phyloP scores from a whole-genome alignment of 306 rosid species.

The Casuarina equisetifolia region DNA sequence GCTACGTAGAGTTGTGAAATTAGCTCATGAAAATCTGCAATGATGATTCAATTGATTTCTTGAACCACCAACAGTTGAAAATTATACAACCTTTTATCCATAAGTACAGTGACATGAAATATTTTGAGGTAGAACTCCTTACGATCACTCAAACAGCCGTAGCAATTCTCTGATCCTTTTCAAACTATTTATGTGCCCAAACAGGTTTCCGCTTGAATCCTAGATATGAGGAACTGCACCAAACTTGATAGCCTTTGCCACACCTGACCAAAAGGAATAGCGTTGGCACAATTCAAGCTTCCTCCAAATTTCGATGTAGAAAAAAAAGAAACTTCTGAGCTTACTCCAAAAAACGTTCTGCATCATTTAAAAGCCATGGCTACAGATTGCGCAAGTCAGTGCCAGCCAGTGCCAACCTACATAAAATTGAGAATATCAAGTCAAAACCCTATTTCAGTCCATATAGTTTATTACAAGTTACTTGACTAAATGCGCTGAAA shows the following conservation, averaged over 20 bases:
- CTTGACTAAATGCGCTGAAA: neutral
- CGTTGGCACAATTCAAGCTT: slow-evolving; percentile 23
- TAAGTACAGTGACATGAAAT: neutral
- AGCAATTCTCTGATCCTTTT: slow-evolving; percentile 1
- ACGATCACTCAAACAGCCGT: slow-evolving; percentile 1
- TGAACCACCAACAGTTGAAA: neutral
- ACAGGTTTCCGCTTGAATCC: neutral
- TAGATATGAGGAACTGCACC: slow-evolving; percentile 27
- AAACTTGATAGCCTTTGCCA: slow-evolving; percentile 7
- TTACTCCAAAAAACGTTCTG: slow-evolving; percentile 11
- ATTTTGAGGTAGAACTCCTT: slow-evolving; percentile 1
- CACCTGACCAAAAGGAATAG: slow-evolving; percentile 12
- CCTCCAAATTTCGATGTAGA: neutral
- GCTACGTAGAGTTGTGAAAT: too few species aligned
- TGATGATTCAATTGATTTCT: neutral
- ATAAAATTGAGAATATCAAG: neutral
- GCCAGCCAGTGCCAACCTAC: slow-evolving; percentile 11
- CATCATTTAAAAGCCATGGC: slow-evolving; percentile 12
- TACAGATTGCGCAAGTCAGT: slow-evolving; percentile 6
- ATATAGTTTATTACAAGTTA: neutral
- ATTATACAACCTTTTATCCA: neutral
- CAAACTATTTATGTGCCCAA: neutral
- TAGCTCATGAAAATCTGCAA: neutral
- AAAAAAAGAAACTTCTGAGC: slow-evolving; percentile 16
- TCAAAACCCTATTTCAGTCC: neutral